Conservation (phyloP, 2,329 filamentous ascomycete species). For the Alternaria arborescens region DNA sequence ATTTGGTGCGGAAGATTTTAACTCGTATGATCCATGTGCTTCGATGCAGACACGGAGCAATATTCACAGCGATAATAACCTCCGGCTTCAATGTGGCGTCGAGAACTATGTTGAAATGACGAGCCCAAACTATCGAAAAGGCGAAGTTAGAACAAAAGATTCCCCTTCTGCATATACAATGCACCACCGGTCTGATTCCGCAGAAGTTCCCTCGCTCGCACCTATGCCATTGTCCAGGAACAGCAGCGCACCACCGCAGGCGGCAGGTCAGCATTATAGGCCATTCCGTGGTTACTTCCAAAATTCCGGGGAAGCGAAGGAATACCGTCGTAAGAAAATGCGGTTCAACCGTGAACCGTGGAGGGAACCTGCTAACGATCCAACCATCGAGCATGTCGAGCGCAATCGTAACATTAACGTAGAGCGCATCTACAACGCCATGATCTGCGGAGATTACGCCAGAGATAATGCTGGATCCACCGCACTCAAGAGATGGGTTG, state of each 20-base stretch:
- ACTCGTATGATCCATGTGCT: slow-evolving; percentile 9
- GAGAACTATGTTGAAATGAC: slow-evolving; percentile 22
- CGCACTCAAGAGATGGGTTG: slow-evolving; percentile 47
- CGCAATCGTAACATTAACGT: slow-evolving; percentile 28
- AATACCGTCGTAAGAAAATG: slow-evolving; percentile 35
- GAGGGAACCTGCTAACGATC: slow-evolving; percentile 30
- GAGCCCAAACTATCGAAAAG: slow-evolving; percentile 7
- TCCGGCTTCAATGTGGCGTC: slow-evolving; percentile 23
- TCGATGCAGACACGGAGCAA: slow-evolving; percentile 7
- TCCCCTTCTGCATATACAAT: slow-evolving; percentile 17
- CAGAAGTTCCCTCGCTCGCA: slow-evolving; percentile 2
- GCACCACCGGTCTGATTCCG: slow-evolving; percentile 14
- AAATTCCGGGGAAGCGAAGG: slow-evolving; percentile 30
- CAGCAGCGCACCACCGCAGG: slow-evolving; percentile 14
- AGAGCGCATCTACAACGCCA: slow-evolving; percentile 46
- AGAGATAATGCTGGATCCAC: slow-evolving; percentile 43
- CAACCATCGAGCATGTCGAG: slow-evolving; percentile 32
- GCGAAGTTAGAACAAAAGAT: slow-evolving; percentile 3
- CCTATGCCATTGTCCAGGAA: slow-evolving; percentile 18
- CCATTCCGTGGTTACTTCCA: slow-evolving; percentile 34
- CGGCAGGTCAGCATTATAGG: slow-evolving; percentile 21
- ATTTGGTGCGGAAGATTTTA: slow-evolving; percentile 14
- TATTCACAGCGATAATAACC: slow-evolving; percentile 10
- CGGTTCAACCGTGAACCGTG: slow-evolving; percentile 41
- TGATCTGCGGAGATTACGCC: slow-evolving; percentile 40